Base-by-base conservation (phyloP, 2,329 filamentous ascomycete genomes). In the Ophiostoma ulmi region DNA sequence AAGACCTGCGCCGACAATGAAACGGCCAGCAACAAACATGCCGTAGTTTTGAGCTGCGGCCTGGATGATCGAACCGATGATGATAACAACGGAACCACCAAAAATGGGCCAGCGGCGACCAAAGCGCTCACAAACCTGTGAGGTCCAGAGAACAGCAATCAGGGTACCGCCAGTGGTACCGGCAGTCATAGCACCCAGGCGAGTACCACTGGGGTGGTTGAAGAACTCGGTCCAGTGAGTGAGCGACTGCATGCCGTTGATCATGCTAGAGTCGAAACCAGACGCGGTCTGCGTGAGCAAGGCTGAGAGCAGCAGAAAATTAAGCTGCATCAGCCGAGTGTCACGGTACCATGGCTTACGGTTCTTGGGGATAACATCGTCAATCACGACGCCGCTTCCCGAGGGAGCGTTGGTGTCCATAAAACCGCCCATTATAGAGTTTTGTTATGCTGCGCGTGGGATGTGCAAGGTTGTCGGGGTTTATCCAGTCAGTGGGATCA, bases 21-120 rank as follows among this genome's bases (percentile, higher is more conserved):
- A 85, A 48, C 92, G 85, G 17, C 91, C 91, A 55, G 88, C 83
- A 76, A 91, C 92, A 26, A 94, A 83, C 76, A 88, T 93, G 3
- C 80, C 75, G 31, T 86, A 79, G 13, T 76, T 79, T 64, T 80
- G 77, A 0, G 91, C 91, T 1, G 85, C 91, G 1, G 91, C 92
- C 77, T 94, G 92, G 6, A 95, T 81, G 63, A 81, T 84, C 69
- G 91, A 91, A 35, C 92, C 92, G 2, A 94, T 79, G 68, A 87
- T 84, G 80, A 94, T 94, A 72, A 94, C 80, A 3, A 90, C 2
- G 63, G 88, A 85, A n/a, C 91, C 92, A 38, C 90, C 80, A 67
- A 91, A 79, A 74, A 94, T 94, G 2, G 91, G 93, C 78, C 82
- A 81, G 77, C 90, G 87, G 74, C 92, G 86, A 63, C 92, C 91